These are phyloP conservation scores for Geotrichum candidum DNA, from an alignment of 1,139 yeast species.

Conservation along the genomic window DNA sequence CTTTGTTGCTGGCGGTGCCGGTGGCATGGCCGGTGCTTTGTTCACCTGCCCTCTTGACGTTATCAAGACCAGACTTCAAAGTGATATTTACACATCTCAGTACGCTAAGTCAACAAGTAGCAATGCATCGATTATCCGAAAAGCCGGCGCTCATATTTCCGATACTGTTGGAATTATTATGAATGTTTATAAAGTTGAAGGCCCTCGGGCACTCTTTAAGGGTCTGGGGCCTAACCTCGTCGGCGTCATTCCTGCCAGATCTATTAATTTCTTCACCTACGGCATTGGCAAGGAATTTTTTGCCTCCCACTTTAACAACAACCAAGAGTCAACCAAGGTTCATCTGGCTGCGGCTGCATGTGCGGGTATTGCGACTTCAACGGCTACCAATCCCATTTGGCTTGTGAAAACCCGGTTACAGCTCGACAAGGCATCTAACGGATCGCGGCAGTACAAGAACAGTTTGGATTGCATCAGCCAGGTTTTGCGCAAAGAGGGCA, in stretches of 20 bases:
- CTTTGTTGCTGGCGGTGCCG: conserved; percentile 97
- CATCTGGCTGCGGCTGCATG: conserved; percentile 84
- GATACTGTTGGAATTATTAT: conserved; percentile 75
- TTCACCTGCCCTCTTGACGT: conserved; percentile 94
- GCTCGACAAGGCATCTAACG: conserved; percentile 56
- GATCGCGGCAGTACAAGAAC: conserved; percentile 63
- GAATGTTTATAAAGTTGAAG: conserved; percentile 68
- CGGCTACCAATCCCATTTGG: conserved; percentile 99
- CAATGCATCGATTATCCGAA: conserved; percentile 31
- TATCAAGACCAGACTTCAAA: conserved; percentile 89
- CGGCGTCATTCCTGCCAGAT: conserved; percentile 98
- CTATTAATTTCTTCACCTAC: conserved; percentile 93
- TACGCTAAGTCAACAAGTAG: conserved; percentile 23
- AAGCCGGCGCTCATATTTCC: conserved; percentile 62
- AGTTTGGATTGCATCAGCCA: conserved; percentile 78
- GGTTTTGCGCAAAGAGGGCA: conserved; percentile 71
- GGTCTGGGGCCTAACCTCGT: conserved; percentile 95
- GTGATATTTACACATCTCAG: conserved; percentile 55
- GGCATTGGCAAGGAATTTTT: conserved; percentile 81
- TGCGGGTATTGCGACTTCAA: conserved; percentile 93
- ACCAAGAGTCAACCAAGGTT: conserved; percentile 76
- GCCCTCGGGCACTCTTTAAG: conserved; percentile 77
- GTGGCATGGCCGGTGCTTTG: conserved; percentile 97
- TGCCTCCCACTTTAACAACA: conserved; percentile 58
- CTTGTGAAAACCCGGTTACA: conserved; percentile 90